Base-by-base conservation (phyloP, 345 rosid genomes). In the Gossypium anomalum region DNA sequence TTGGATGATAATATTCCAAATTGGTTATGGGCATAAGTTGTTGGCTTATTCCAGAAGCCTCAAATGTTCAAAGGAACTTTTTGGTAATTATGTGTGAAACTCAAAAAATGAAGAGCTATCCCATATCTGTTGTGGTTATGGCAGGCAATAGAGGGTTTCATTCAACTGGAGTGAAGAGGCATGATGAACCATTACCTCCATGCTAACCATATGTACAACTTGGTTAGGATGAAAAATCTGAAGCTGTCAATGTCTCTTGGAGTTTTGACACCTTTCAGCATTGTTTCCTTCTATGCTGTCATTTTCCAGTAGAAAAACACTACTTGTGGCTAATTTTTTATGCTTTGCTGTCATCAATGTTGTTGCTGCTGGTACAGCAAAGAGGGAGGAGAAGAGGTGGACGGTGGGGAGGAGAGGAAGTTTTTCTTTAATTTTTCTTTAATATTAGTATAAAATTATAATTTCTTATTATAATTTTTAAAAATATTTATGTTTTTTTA, bases 181-280 rank as follows among this genome's bases (percentile, higher is more conserved):
- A 75, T 52, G 77, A 52, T 6, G 96, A 95, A 71, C 93, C 90
- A 25, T 81, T 95, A 95, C 83, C 78, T 95, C 4, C 97, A 95
- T 72, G 90, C 98, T 0, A 93, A 95, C 84, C 97, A 93, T 86
- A 93, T 95, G 99, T 95, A 93, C 89, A 91, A 95, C 82, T 83
- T 93, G 94, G 97, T 90, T 81, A 88, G 89, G 78, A 93, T 95
- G 99, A 89, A 87, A 71, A 67, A 84, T 80, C 99, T 90, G 82
- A 84, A 20, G 61, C 82, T 91, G 79, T 91, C 86, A 84, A 89
- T 95, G 93, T 79, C 94, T 67, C 91, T 93, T 9, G 94, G 68
- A 2, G 98, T 94, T 67, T 83, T 91, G 73, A 82, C 93, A 0
- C 97, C 94, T 77, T 89, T 94, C 88, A 87, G 94, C 88, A 89